These are phyloP conservation scores for Pseudogymnoascus sp. DNA, from an alignment of 2,329 filamentous ascomycete genomes.

Conservation along the genomic window DNA sequence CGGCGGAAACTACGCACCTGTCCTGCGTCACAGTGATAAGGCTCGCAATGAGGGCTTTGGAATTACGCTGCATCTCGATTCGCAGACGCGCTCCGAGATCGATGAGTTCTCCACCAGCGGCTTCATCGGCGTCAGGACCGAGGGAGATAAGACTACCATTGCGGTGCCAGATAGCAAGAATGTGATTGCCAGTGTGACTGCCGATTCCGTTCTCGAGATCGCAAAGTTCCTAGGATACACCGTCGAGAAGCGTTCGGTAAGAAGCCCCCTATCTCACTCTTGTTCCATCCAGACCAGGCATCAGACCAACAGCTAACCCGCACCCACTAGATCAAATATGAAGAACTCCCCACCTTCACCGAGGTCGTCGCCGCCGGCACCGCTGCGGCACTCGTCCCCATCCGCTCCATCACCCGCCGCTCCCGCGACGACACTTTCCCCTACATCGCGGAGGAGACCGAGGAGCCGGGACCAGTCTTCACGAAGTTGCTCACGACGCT, in stretches of 20 bases:
- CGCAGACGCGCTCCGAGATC: slow-evolving; percentile 72
- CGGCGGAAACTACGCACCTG: slow-evolving; percentile 92
- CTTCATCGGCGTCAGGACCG: slow-evolving; percentile 73
- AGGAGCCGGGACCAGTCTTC: slow-evolving; percentile 69
- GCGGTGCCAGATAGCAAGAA: slow-evolving; percentile 83
- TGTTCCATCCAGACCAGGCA: not conserved
- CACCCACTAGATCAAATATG: slow-evolving; percentile 54
- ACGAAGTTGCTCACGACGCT: slow-evolving; percentile 66
- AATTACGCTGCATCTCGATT: slow-evolving; percentile 94
- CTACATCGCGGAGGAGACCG: slow-evolving; percentile 48
- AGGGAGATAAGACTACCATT: slow-evolving; percentile 55
- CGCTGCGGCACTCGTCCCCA: slow-evolving; percentile 83
- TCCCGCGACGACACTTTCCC: slow-evolving; percentile 44
- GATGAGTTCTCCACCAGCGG: slow-evolving; percentile 96
- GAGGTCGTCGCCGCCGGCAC: slow-evolving; percentile 92
- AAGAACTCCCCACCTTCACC: slow-evolving; percentile 51
- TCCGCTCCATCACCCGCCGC: slow-evolving; percentile 78
- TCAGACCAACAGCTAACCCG: not conserved
- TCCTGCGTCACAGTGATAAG: slow-evolving; percentile 78
- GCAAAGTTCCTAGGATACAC: slow-evolving; percentile 74
- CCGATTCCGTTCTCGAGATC: slow-evolving; percentile 70
- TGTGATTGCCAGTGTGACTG: slow-evolving; percentile 82
- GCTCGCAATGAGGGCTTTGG: slow-evolving; percentile 74
- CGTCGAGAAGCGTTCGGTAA: slow-evolving; percentile 66
- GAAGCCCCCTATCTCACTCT: slow-evolving; percentile 23